Conservation (phyloP, 2,329 filamentous ascomycete genomes). For the Aspergillus niger region DNA sequence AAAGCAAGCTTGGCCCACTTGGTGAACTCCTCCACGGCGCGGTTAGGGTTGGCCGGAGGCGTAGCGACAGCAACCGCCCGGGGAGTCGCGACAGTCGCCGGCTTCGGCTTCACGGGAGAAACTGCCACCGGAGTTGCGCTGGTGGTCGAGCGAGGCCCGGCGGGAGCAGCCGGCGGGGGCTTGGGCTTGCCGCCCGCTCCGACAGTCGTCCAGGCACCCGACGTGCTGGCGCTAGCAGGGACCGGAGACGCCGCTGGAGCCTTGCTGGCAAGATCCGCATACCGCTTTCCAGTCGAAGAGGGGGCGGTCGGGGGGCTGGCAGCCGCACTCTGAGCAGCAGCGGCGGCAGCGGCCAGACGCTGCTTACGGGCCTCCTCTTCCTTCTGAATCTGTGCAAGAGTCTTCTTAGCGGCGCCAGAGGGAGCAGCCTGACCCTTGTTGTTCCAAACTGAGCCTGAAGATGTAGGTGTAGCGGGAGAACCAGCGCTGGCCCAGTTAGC, state of each 20-base stretch:
- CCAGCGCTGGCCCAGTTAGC: conserved; percentile 82
- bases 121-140: conserved; percentile 41
- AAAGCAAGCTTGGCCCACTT: conserved; percentile 88
- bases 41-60: conserved; percentile 50
- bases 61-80: conserved; percentile 51
- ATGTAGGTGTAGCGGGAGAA: conserved; percentile 66
- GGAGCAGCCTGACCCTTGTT: conserved; percentile 50
- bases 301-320: conserved; percentile 43
- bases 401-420: conserved; percentile 70
- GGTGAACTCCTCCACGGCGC: conserved; percentile 86
- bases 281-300: conserved; percentile 71
- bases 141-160: conserved; percentile 52
- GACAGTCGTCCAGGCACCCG: conserved; percentile 85
- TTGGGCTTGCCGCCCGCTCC: conserved; percentile 93
- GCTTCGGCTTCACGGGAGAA: conserved; percentile 49
- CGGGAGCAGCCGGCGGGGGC: conserved; percentile 56
- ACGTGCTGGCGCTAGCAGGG: conserved; percentile 40
- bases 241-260: conserved; percentile 50
- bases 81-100: conserved; percentile 58
- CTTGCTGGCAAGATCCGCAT: conserved; percentile 92
- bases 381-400: conserved; percentile 90
- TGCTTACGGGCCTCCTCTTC: conserved; percentile 92
- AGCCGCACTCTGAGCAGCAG: conserved; percentile 48
- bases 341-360: conserved; percentile 60
- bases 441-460: conserved; percentile 52